Evolutionary conservation across 2,329 filamentous ascomycete species (phyloP).

Genomic region (Pseudopithomyces chartarum): DNA sequence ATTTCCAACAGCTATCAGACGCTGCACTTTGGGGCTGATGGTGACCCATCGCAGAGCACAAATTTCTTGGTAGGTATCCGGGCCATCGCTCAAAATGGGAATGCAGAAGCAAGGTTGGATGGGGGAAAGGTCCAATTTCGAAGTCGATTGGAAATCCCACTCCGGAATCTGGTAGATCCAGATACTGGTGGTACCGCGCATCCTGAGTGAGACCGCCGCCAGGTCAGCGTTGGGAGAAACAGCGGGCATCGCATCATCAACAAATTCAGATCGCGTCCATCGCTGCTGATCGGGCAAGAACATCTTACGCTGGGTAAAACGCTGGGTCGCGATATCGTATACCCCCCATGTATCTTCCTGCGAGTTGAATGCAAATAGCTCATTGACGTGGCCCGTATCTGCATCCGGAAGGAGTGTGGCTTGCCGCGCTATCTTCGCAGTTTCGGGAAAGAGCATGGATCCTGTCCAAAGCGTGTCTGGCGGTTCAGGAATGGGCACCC

Average conservation of each 20-base stretch:
- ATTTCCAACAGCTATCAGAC: slow-evolving; percentile 46
- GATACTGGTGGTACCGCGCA: slow-evolving; percentile 45
- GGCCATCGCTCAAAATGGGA: slow-evolving; percentile 37
- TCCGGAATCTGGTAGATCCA: slow-evolving; percentile 47
- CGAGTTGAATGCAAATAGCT: slow-evolving; percentile 48
- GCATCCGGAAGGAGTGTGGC: slow-evolving; percentile 46
- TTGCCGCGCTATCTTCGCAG: slow-evolving; percentile 43
- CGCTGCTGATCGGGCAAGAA: slow-evolving; percentile 44
- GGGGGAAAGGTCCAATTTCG: slow-evolving; percentile 34
- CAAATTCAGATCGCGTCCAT: slow-evolving; percentile 45
- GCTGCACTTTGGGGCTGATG: slow-evolving; percentile 33
- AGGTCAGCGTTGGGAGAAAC: slow-evolving; percentile 45
- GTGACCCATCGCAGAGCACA: slow-evolving; percentile 44
- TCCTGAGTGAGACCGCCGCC: slow-evolving; percentile 45
- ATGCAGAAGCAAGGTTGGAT: slow-evolving; percentile 46
- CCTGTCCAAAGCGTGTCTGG: slow-evolving; percentile 46
- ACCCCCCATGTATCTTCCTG: slow-evolving; percentile 48
- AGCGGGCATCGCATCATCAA: slow-evolving; percentile 48
- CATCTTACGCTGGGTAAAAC: slow-evolving; percentile 46
- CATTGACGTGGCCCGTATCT: slow-evolving; percentile 44
- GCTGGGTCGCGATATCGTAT: slow-evolving; percentile 45
- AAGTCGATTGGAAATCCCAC: slow-evolving; percentile 37
- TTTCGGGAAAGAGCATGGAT: slow-evolving; percentile 49
- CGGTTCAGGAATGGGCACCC: slow-evolving; percentile 42
- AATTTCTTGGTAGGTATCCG: slow-evolving; percentile 42